phyloP scores from a whole-genome alignment of 2,329 filamentous ascomycete genomes.

The Aspergillus fructus region DNA sequence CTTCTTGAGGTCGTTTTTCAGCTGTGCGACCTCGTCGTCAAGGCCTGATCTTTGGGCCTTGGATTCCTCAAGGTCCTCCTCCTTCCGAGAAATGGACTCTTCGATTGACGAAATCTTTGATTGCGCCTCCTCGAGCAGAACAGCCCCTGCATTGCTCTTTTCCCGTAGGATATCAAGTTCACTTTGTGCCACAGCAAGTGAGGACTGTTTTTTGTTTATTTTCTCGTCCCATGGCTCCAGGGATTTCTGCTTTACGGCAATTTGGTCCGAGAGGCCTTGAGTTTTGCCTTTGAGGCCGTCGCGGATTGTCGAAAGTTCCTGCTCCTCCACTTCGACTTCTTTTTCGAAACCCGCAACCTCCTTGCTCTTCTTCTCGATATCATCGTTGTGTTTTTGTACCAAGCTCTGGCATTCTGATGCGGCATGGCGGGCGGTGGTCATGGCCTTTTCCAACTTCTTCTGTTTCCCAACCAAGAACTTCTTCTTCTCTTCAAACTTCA shows the following conservation, averaged over 20 bases:
- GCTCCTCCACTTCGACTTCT: constrained; percentile 74
- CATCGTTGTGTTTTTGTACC: constrained; percentile 72
- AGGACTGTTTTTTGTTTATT: constrained; percentile 92
- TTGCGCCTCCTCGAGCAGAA: constrained; percentile 79
- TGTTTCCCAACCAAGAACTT: constrained; percentile 90
- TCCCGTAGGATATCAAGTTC: constrained; percentile 90
- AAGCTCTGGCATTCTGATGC: constrained; percentile 73
- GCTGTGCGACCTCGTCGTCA: constrained; percentile 70
- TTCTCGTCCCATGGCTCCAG: constrained; percentile 96
- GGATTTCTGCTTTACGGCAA: constrained; percentile 86
- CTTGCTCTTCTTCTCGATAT: constrained; percentile 73
- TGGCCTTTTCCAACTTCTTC: constrained; percentile 90
- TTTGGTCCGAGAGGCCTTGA: constrained; percentile 88
- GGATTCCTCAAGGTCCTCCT: constrained; percentile 71
- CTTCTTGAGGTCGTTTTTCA: constrained; percentile 70
- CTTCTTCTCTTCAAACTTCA: constrained; percentile 97
- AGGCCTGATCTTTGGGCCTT: constrained; percentile 70
- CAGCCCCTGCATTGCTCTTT: constrained; percentile 81
- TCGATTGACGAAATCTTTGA: constrained; percentile 74
- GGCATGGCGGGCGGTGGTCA: constrained; percentile 72
- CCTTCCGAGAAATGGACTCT: constrained; percentile 68
- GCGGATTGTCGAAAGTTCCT: constrained; percentile 77
- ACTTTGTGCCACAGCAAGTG: constrained; percentile 90
- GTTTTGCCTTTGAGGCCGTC: constrained; percentile 93
- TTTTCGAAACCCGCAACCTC: constrained; percentile 76